Evolutionary conservation across 2,329 filamentous ascomycete species (phyloP).

Genomic region (Cladorrhinum sp.): DNA sequence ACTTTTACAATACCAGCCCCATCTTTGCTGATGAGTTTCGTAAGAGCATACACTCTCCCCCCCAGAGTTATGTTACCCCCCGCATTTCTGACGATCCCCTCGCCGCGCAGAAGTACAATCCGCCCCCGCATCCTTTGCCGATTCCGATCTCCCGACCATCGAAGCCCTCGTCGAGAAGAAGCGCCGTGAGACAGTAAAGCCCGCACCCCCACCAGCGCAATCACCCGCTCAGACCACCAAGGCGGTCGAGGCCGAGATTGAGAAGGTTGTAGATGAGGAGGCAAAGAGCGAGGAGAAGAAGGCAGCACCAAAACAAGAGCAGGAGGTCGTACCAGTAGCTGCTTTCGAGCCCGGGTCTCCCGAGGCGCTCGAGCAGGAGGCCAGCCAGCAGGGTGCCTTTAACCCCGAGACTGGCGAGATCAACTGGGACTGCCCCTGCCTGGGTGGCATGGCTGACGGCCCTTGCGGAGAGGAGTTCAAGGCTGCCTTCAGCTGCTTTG

Average conservation of each 20-base stretch:
- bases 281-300: slow-evolving; percentile 20
- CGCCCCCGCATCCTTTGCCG: slow-evolving; percentile 51
- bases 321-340: slow-evolving; percentile 24
- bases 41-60: slow-evolving; percentile 46
- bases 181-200: slow-evolving; percentile 44
- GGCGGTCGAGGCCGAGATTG: slow-evolving; percentile 12
- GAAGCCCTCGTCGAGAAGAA: slow-evolving; percentile 66
- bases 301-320: slow-evolving; percentile 27
- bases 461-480: slow-evolving; percentile 96
- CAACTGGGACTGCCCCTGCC: slow-evolving; percentile 98
- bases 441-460: slow-evolving; percentile 94
- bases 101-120: slow-evolving; percentile 19
- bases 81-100: slow-evolving; percentile 12
- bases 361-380: slow-evolving; percentile 71
- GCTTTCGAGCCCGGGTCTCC: slow-evolving; percentile 36
- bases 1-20: slow-evolving; percentile 90
- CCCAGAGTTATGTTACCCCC: too few species aligned
- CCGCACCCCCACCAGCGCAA: slow-evolving; percentile 24
- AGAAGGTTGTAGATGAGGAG: slow-evolving; percentile 23
- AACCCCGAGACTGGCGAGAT: slow-evolving; percentile 99
- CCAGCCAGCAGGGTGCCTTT: slow-evolving; percentile 84
- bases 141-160: slow-evolving; percentile 60
- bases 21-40: slow-evolving; percentile 80
- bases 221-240: slow-evolving; percentile 28
- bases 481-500: slow-evolving; percentile 95